Percentiles rank a stretch among this genome's conserved stretches.
These are phyloP conservation scores for Zygoascus meyerae DNA, from an alignment of 1,139 yeast species.

Conservation along the genomic window DNA sequence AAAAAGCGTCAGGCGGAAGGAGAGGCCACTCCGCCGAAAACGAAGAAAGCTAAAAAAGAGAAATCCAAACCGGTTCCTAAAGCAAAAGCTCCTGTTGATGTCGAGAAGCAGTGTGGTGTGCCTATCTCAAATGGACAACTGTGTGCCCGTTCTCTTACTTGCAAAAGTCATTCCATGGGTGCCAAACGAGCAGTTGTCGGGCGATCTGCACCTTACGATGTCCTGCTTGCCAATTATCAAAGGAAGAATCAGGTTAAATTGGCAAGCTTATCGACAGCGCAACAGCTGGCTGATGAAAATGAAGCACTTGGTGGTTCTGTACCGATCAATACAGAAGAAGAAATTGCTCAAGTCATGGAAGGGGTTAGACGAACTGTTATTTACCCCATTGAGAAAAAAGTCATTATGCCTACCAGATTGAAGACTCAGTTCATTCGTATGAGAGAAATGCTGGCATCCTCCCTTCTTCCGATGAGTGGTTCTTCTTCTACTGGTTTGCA, in stretches of 20 bases:
- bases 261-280: conserved; percentile 30
- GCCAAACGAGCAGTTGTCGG: conserved; percentile 93
- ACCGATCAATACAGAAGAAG: conserved; percentile 69
- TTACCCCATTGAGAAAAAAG: conserved; percentile 73
- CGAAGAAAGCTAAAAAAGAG: conserved; percentile 19
- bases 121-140: conserved; percentile 86
- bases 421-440: conserved; percentile 71
- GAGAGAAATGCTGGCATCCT: conserved; percentile 46
- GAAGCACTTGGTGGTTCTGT: conserved; percentile 25
- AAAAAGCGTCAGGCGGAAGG: conserved; percentile 5
- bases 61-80: conserved; percentile 48
- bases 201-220: conserved; percentile 87
- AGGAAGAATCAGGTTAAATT: conserved; percentile 84
- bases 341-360: conserved; percentile 84
- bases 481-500: conserved; percentile 25
- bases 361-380: conserved; percentile 83
- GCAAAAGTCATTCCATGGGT: conserved; percentile 98
- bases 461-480: conserved; percentile 27
- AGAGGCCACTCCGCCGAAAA: conserved; percentile 30
- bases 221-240: conserved; percentile 81
- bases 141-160: conserved; percentile 91
- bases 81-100: conserved; percentile 89
- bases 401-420: conserved; percentile 61
- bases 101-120: conserved; percentile 95
- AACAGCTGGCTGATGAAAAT: conserved; percentile 33